Evolutionary conservation across 805 yeast genomes (phyloP), one percentile per base, ranked within the genome.

Genomic region (Candida glaebosa): DNA sequence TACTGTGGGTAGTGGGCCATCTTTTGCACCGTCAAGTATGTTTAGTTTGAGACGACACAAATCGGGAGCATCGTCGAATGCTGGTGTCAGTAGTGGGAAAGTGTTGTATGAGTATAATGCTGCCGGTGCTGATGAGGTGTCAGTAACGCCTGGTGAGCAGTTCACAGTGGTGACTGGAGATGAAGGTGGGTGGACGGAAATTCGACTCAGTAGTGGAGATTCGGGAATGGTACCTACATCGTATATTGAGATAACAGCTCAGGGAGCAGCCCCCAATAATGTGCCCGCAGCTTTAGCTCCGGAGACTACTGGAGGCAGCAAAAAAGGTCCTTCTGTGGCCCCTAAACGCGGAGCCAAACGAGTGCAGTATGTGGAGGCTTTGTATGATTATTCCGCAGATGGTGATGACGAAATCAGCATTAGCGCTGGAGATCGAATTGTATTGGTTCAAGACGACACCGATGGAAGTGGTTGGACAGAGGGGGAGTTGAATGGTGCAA

Each of bases 391-490:
- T 57, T 69, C 60, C 15, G 90, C 95, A 0, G 82, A 79, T 44
- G 93, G 87, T 9, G 83, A 77, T 18, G 91, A 86, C 52, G 99
- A 93, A 61, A 60, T 93, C 43, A 73, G 77, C 16, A 78, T 93
- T 16, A 53, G 49, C 5, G 82, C 76, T 0, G 96, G 96, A 2
- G 97, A 91, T 47, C 71, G 70, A 41, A 77, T 93, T 15, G 72
- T 75, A 8, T 74, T 93, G 9, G 54, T 85, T 1, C 71, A 67
- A 32, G 81, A 75, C 20, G 75, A 69, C 48, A 57, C 63, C 3
- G 87, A 81, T 38, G 85, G 83, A 39, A 86, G 84, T 49, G 99
- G 99, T 0, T 93, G 99, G 99, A 90, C 97, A 2, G 85, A 82
- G 50, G 98, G 97, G 9, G 91, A 86, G 56, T 44, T 84, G 18